phyloP scores from a whole-genome alignment of 2,329 filamentous ascomycete species.

The Fusarium xyrophilum region DNA sequence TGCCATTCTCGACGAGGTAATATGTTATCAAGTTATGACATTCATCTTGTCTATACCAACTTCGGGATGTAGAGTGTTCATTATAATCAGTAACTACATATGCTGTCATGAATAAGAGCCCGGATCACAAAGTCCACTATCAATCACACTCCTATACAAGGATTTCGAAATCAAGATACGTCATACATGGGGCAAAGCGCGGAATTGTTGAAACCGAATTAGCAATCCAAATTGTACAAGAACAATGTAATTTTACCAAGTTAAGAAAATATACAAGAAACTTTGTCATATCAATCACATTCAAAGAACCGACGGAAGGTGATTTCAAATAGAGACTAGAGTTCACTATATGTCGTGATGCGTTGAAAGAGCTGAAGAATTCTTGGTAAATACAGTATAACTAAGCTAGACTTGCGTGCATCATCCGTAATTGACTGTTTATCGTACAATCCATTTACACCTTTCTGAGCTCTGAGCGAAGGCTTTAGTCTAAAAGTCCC shows the following conservation, averaged over 20 bases:
- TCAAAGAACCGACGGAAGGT: not conserved
- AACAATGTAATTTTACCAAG: not conserved
- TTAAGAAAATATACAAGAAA: not conserved
- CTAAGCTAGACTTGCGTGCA: not conserved
- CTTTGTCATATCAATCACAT: not conserved
- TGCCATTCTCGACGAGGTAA: not conserved
- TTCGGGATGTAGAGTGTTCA: not conserved
- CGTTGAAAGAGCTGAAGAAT: too few species aligned
- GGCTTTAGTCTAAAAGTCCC: conserved; percentile 21
- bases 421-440: too few species aligned
- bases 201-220: not conserved
- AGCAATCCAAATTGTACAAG: not conserved
- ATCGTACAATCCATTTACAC: conserved; percentile 9
- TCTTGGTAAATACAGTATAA: not conserved
- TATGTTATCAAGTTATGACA: not conserved
- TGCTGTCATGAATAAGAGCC: not conserved
- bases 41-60: too few species aligned
- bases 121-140: not conserved
- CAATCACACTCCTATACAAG: too few species aligned
- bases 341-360: not conserved
- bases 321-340: not conserved
- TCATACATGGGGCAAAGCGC: not conserved
- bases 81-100: not conserved
- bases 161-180: not conserved
- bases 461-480: not conserved